Percentiles rank a stretch among this genome's conserved stretches.
Evolutionary conservation across 805 yeast genomes (phyloP).

Genomic region (Jamesozyma piceae): DNA sequence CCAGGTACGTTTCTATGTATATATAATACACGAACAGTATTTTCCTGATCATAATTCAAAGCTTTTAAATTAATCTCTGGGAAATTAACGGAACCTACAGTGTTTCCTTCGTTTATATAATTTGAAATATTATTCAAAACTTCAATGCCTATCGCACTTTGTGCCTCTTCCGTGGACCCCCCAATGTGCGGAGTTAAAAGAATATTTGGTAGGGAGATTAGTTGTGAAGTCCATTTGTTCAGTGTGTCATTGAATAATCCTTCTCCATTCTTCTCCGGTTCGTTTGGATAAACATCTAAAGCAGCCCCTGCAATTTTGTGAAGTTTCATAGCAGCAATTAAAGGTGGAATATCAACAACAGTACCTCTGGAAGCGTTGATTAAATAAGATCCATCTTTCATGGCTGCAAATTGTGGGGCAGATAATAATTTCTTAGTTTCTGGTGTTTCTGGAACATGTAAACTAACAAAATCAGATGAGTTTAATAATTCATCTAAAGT

Average conservation of each 20-base stretch:
- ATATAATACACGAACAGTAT: conserved; percentile 84
- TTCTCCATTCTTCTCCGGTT: conserved; percentile 92
- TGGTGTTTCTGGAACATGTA: conserved; percentile 91
- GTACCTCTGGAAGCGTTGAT: conserved; percentile 96
- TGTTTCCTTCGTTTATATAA: conserved; percentile 90
- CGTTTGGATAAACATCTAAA: conserved; percentile 88
- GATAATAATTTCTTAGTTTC: conserved; percentile 87
- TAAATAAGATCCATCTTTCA: conserved; percentile 90
- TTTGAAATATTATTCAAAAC: conserved; percentile 76
- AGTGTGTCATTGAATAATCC: conserved; percentile 59
- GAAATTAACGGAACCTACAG: conserved; percentile 94
- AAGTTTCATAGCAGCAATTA: conserved; percentile 77
- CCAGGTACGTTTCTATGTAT: conserved; percentile 97
- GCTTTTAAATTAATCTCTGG: conserved; percentile 92
- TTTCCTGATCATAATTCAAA: conserved; percentile 71
- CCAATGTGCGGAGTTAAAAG: conserved; percentile 96
- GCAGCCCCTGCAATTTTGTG: conserved; percentile 97
- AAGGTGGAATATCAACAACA: conserved; percentile 89
- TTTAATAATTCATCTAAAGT: conserved; percentile 72
- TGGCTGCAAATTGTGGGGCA: conserved; percentile 81
- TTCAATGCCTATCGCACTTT: conserved; percentile 91
- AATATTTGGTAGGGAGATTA: conserved; percentile 72
- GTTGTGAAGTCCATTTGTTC: conserved; percentile 75
- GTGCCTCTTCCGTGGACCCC: conserved; percentile 98
- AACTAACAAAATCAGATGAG: conserved; percentile 76